These are phyloP conservation scores for Petunia axillaris DNA, from an alignment of 257 asterid genomes.

Conservation along the genomic window DNA sequence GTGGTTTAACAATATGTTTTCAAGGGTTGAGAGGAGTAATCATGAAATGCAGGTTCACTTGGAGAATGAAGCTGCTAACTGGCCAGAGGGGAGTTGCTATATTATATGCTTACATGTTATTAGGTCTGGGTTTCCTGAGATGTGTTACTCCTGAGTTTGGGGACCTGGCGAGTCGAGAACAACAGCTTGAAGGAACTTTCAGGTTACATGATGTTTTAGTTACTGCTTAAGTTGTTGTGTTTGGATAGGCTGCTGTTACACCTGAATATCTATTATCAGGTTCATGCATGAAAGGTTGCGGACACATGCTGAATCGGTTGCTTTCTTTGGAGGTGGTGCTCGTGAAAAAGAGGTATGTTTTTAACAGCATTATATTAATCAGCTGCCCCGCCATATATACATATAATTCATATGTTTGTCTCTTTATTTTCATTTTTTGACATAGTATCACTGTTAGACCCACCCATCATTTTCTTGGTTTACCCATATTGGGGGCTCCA, in stretches of 20 bases:
- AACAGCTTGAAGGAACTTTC: slow-evolving; percentile 96
- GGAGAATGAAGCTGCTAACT: slow-evolving; percentile 98
- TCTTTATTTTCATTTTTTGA: neutral
- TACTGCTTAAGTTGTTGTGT: neutral
- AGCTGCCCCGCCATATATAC: slow-evolving; percentile 6
- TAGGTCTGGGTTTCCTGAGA: slow-evolving; percentile 96
- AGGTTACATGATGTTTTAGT: slow-evolving; percentile 55
- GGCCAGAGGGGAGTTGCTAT: slow-evolving; percentile 93
- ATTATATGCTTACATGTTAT: slow-evolving; percentile 92
- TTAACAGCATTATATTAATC: neutral
- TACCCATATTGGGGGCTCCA: no score
- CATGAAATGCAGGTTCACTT: slow-evolving; percentile 80
- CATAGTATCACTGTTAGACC: no score
- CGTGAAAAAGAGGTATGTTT: slow-evolving; percentile 90
- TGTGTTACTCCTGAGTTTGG: slow-evolving; percentile 94
- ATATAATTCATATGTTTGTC: slow-evolving; percentile 1
- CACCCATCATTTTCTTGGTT: no score
- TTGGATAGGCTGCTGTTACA: slow-evolving; percentile 23
- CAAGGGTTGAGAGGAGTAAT: slow-evolving; percentile 29
- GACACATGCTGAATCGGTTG: slow-evolving; percentile 99
- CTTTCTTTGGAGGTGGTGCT: slow-evolving; percentile 98
- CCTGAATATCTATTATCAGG: slow-evolving; percentile 47
- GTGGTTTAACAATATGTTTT: slow-evolving; percentile 22
- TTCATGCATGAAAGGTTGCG: slow-evolving; percentile 99
- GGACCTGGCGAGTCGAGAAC: slow-evolving; percentile 82